phyloP scores from a whole-genome alignment of 108 stramenopile species.

The Epithemia pelagica region DNA sequence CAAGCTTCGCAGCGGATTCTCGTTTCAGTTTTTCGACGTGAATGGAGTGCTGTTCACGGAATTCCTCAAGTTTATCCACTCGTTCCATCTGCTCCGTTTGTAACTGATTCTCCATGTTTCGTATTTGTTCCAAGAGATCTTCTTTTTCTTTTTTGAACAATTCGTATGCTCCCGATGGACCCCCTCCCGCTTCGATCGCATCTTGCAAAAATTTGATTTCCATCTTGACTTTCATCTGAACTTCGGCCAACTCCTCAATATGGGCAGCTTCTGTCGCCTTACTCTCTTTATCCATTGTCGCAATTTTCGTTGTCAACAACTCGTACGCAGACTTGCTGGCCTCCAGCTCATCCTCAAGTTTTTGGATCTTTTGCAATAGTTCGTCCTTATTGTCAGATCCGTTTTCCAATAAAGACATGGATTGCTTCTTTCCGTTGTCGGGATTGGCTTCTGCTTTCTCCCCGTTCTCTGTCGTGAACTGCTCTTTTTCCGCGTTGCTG shows the following conservation, averaged over 20 bases:
- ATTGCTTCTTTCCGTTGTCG: neutral
- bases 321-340: conserved; percentile 6
- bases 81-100: neutral
- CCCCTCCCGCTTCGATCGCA: neutral
- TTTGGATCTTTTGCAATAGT: conserved; percentile 16
- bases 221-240: neutral
- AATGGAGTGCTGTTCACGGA: neutral
- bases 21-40: neutral
- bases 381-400: conserved; percentile 11
- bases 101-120: neutral
- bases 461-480: neutral
- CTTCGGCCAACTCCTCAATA: neutral
- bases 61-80: neutral
- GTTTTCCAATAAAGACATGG: neutral
- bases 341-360: conserved; percentile 21
- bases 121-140: conserved; percentile 4
- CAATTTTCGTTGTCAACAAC: conserved; percentile 3
- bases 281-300: conserved; percentile 4
- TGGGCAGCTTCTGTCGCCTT: neutral
- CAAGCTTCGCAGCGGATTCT: neutral
- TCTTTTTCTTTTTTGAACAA: neutral
- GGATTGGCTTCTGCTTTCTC: neutral
- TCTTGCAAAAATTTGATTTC: neutral
- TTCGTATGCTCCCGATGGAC: neutral
- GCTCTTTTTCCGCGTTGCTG: neutral